Conservation (phyloP, 768 basidiomycete genomes). For the Goffeauzyma gilvescens region DNA sequence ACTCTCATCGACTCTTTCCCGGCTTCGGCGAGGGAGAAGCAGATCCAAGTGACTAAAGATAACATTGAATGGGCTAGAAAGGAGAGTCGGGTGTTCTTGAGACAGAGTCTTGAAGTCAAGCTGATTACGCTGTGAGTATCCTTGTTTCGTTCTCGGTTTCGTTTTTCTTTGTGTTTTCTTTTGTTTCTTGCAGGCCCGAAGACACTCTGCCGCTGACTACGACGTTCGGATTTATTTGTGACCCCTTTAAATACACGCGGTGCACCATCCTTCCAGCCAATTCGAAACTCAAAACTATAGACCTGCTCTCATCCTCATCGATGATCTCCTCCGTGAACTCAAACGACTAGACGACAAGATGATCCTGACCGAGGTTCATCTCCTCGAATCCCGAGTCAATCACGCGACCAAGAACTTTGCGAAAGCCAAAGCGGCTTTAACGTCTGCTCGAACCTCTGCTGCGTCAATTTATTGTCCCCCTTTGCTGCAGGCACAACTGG, state of each 20-base stretch:
- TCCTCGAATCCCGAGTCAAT: conserved; percentile 80
- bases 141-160: conserved; percentile 14
- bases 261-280: too few relatives aligned
- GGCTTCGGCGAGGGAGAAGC: conserved; percentile 52
- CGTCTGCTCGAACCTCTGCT: conserved; percentile 77
- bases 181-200: background rate
- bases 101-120: conserved; percentile 79
- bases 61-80: conserved; percentile 80
- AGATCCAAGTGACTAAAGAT: conserved; percentile 69
- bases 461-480: conserved; percentile 88
- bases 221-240: too few relatives aligned
- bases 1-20: conserved; percentile 82
- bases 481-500: conserved; percentile 41
- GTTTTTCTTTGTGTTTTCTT: background rate
- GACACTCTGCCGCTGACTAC: too few relatives aligned
- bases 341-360: conserved; percentile 92
- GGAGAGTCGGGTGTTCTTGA: conserved; percentile 87
- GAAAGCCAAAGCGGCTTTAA: conserved; percentile 79
- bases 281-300: conserved; percentile 60
- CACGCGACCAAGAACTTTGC: conserved; percentile 72
- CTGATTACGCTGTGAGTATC: conserved; percentile 45
- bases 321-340: conserved; percentile 71
- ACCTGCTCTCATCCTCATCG: conserved; percentile 61
- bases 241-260: too few relatives aligned
- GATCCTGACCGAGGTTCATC: conserved; percentile 87